These are phyloP conservation scores for Blastomyces emzantsi DNA, from an alignment of 2,329 filamentous ascomycete genomes.

Conservation along the genomic window DNA sequence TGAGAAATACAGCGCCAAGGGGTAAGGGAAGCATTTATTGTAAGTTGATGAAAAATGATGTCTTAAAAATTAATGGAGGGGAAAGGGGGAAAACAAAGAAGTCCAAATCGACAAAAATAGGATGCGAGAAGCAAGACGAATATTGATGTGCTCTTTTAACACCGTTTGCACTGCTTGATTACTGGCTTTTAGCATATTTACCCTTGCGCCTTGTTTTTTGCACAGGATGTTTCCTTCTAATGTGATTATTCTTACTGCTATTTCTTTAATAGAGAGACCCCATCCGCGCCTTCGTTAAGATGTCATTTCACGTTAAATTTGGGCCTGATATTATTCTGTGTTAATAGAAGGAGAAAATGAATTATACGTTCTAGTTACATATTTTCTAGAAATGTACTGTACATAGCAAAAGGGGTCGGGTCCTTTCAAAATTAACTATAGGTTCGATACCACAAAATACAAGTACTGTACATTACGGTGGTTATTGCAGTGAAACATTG, in stretches of 20 bases:
- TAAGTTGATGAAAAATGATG: too few species aligned
- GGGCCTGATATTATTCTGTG: not conserved
- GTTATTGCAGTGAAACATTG: not conserved
- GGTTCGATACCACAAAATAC: not conserved
- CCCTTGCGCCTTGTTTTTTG: not conserved
- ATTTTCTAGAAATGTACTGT: not conserved
- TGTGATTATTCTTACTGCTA: not conserved
- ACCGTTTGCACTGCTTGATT: not conserved
- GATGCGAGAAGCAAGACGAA: not conserved
- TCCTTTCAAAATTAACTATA: not conserved
- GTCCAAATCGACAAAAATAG: not conserved
- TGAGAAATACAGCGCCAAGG: constrained; percentile 56
- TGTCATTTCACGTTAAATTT: not conserved
- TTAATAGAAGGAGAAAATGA: not conserved
- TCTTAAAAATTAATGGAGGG: not conserved
- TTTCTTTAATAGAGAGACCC: not conserved
- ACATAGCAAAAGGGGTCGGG: not conserved
- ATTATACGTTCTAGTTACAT: not conserved
- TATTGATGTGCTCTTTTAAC: not conserved
- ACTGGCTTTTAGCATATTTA: not conserved
- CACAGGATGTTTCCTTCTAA: not conserved
- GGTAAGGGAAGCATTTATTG: constrained; percentile 23
- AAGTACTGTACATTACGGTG: not conserved
- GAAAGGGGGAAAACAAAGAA: not conserved
- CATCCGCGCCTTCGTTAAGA: not conserved